A percentile compares a stretch with the other conserved stretches of the same genome.
Conservation (phyloP, 441 rosid species). For the Rhodomyrtus psidioides region DNA sequence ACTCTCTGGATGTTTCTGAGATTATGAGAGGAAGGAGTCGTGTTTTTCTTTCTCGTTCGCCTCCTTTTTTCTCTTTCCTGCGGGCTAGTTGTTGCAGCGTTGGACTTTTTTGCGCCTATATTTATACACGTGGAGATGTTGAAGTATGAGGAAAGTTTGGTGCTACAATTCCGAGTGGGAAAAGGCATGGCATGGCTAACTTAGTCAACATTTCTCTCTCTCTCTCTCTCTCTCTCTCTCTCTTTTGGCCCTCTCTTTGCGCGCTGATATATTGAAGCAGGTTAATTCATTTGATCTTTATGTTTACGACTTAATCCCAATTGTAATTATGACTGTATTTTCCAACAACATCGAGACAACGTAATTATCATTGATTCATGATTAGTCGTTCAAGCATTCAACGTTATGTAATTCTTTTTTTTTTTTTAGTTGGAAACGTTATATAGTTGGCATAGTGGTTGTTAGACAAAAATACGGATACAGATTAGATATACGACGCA, state of each 20-base stretch:
- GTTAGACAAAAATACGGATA: no score
- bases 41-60: neutral
- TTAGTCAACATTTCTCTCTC: neutral
- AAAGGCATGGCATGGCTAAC: neutral
- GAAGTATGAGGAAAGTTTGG: neutral
- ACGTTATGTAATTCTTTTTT: no score
- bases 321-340: neutral
- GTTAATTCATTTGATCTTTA: neutral
- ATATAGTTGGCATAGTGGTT: no score
- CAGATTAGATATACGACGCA: no score
- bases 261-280: no score
- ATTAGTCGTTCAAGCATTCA: no score
- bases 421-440: no score
- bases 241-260: neutral
- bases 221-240: no score
- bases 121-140: neutral
- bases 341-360: no score
- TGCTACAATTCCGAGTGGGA: neutral
- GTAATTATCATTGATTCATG: no score
- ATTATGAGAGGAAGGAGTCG: neutral
- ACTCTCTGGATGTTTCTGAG: constrained; percentile 3
- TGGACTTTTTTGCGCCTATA: neutral
- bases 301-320: neutral
- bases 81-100: neutral
- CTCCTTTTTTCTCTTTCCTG: neutral